Base-by-base conservation (phyloP, 2,329 filamentous ascomycete genomes). In the Sclerotiophoma versabilis region DNA sequence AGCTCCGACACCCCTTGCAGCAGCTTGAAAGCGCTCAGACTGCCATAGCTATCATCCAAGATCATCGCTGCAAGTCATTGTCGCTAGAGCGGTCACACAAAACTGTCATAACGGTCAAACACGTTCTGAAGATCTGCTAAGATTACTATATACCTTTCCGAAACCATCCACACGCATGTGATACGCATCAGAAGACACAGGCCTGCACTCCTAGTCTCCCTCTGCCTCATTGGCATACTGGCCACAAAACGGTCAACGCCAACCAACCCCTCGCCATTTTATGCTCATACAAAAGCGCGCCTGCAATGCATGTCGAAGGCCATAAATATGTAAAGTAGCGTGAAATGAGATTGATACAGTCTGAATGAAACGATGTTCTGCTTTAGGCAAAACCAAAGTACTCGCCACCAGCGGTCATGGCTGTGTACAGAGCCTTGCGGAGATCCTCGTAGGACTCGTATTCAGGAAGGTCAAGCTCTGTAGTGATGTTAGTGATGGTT, bases 381-480 rank as follows among this genome's bases (percentile, higher is more conserved):
- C 38, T 81, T 81, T 89, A 98, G 68, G 95, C 93, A 77, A 99
- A 98, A 58, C 95, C 95, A 76, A 99, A 99, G 75, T 88, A 98
- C 76, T 98, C 93, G 79, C 92, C 95, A 65, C 95, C 95, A 63
- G 93, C 89, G n/a, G 95, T 99, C 76, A 99, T 97, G 59, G 95
- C 95, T 65, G 93, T 98, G 76, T 96, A 88, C 56, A 99, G 79
- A 73, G 95, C 92, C 68, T 90, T 87, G 59, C 95, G 88, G 58
- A 99, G 85, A 65, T 85, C 83, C 70, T 99, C 95, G 77, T 99
- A 99, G 75, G 87, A 96, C 71, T 98, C 95, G 73, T 99, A 99
- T 79, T 99, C 95, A 34, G 95, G 95, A 65, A 99, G 86, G 80
- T 99, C 95, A 73, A 99, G 91, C 81, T 99, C 92, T 96, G 75